Evolutionary conservation across 805 yeast species (phyloP).

Genomic region (Candida ortonii): DNA sequence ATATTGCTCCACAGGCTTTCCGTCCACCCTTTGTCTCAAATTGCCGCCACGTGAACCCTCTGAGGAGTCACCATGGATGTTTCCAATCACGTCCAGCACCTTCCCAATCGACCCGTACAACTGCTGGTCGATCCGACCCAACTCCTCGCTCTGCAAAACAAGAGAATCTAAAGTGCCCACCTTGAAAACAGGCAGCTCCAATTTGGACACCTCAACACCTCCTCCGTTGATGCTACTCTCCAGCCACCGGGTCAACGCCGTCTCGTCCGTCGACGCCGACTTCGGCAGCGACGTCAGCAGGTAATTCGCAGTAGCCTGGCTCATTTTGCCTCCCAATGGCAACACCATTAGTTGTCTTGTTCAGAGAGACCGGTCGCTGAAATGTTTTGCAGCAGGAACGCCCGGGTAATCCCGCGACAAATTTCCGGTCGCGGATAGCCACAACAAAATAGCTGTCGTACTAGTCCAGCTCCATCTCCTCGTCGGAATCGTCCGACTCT

Average conservation of each 20-base stretch:
- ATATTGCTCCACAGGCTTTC: constrained; percentile 54
- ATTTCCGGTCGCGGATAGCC: no score
- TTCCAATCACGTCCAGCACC: constrained; percentile 67
- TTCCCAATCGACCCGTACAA: constrained; percentile 67
- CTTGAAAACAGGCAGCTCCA: constrained; percentile 79
- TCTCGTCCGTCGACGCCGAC: constrained; percentile 26
- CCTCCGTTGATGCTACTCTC: constrained; percentile 56
- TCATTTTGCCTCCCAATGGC: constrained; percentile 14
- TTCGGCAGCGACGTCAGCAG: constrained; percentile 31
- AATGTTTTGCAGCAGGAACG: constrained; percentile 13
- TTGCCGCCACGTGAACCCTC: constrained; percentile 18
- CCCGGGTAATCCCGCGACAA: constrained; percentile 12
- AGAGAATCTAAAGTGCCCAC: constrained; percentile 92
- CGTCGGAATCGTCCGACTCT: constrained; percentile 4
- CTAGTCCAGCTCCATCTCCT: constrained; percentile 18
- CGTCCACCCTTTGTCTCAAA: constrained; percentile 34
- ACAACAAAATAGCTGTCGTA: constrained; percentile 1
- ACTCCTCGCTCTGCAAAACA: constrained; percentile 87
- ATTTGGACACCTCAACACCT: constrained; percentile 51
- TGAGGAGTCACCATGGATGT: constrained; percentile 37
- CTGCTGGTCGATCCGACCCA: constrained; percentile 78
- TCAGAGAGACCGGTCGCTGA: constrained; percentile 4
- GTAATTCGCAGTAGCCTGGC: constrained; percentile 24
- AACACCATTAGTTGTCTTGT: constrained; percentile 6
- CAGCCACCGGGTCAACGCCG: constrained; percentile 45